phyloP scores from a whole-genome alignment of 2,329 filamentous ascomycete genomes.

The Paecilomyces dactylethromorphus region DNA sequence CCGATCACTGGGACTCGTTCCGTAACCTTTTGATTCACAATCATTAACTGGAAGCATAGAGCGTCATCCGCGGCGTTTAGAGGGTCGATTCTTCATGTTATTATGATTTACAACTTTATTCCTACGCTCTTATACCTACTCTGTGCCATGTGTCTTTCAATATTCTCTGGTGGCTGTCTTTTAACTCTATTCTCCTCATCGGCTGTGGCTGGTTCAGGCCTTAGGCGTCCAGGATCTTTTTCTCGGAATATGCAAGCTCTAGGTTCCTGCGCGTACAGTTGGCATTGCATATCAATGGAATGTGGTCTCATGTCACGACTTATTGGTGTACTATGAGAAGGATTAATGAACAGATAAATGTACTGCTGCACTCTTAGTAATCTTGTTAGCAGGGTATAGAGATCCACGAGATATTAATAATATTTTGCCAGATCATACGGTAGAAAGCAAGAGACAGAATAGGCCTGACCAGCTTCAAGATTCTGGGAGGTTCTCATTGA shows the following conservation, averaged over 20 bases:
- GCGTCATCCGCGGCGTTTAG: constrained; percentile 1
- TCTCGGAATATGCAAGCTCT: neutral
- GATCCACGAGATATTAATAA: too few species aligned
- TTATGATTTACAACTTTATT: neutral
- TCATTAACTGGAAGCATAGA: constrained; percentile 36
- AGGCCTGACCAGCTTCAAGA: too few species aligned
- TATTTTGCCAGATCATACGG: too few species aligned
- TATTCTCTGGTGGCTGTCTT: neutral
- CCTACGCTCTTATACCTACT: neutral
- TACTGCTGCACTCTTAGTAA: too few species aligned
- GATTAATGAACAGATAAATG: neutral
- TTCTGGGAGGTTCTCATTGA: too few species aligned
- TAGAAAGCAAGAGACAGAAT: too few species aligned
- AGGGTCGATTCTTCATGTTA: neutral
- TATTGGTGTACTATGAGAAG: neutral
- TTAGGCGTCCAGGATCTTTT: neutral
- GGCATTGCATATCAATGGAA: neutral
- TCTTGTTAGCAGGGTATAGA: too few species aligned
- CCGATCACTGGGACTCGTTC: constrained; percentile 81
- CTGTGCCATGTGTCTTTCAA: neutral
- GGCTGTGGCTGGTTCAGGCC: neutral
- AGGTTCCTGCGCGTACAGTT: neutral
- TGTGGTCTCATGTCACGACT: neutral
- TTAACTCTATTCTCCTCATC: neutral
- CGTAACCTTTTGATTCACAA: constrained; percentile 84